These are phyloP conservation scores for Pichia sporocuriosa DNA, from an alignment of 805 yeast genomes.

Conservation along the genomic window DNA sequence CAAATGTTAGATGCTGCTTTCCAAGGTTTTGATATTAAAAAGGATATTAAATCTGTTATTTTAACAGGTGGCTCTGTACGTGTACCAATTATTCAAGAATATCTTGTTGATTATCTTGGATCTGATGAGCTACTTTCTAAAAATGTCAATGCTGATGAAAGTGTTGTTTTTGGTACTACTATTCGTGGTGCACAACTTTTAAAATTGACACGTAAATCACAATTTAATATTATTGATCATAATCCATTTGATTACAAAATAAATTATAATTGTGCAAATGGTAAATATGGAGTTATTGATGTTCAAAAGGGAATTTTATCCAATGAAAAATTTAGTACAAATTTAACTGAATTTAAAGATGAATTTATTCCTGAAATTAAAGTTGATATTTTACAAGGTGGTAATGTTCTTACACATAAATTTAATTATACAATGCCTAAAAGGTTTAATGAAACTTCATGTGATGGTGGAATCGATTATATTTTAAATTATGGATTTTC, in stretches of 20 bases:
- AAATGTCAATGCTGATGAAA: constrained; percentile 92
- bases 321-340: constrained; percentile 1
- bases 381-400: constrained; percentile 31
- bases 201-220: constrained; percentile 58
- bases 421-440: constrained; percentile 19
- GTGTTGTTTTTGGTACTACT: constrained; percentile 88
- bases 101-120: constrained; percentile 47
- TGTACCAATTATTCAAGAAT: constrained; percentile 77
- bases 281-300: neutral
- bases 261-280: neutral
- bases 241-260: constrained; percentile 7
- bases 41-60: constrained; percentile 47
- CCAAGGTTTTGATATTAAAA: constrained; percentile 21
- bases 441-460: constrained; percentile 30
- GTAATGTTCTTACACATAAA: constrained; percentile 3
- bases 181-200: constrained; percentile 71
- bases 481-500: constrained; percentile 15
- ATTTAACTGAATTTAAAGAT: constrained; percentile 7
- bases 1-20: constrained; percentile 52
- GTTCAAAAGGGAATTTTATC: constrained; percentile 8
- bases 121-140: constrained; percentile 48
- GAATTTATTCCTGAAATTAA: constrained; percentile 22
- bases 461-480: constrained; percentile 32
- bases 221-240: constrained; percentile 30
- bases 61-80: constrained; percentile 88